Percentiles rank a stretch among this genome's conserved stretches.
Evolutionary conservation across 352 stramenopile genomes (phyloP).

Genomic region (Globisporangium nunn): DNA sequence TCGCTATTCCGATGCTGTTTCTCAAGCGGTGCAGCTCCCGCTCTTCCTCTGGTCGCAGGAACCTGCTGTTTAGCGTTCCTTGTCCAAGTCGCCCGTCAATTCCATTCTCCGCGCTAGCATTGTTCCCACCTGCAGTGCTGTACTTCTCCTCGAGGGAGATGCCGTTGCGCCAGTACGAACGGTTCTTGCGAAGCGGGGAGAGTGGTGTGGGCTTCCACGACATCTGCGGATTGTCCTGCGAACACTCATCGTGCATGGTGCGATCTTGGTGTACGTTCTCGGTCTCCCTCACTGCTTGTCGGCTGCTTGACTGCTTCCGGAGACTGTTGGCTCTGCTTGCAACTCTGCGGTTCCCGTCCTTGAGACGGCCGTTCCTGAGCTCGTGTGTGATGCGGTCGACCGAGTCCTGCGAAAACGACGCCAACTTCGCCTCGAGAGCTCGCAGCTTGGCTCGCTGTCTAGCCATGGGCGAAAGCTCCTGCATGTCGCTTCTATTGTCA

Average conservation of each 20-base stretch:
- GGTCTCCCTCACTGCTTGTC: neutral
- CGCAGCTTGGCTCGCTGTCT: constrained; percentile 48
- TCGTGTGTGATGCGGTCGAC: constrained; percentile 32
- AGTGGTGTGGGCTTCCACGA: constrained; percentile 27
- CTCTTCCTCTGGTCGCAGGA: constrained; percentile 52
- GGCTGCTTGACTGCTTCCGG: neutral
- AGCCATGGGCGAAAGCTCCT: constrained; percentile 29
- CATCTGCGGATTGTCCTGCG: neutral
- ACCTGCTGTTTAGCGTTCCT: constrained; percentile 22
- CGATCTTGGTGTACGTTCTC: neutral
- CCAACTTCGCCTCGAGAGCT: constrained; percentile 46
- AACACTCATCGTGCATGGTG: neutral
- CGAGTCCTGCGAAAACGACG: constrained; percentile 38
- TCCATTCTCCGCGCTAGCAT: neutral
- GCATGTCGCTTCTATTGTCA: neutral
- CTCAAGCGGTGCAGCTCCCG: constrained; percentile 36
- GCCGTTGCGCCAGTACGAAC: constrained; percentile 47
- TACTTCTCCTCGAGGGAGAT: constrained; percentile 31
- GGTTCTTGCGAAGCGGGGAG: constrained; percentile 36
- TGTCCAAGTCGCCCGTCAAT: neutral
- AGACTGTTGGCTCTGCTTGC: neutral
- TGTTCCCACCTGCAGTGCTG: neutral
- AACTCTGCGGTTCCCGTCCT: neutral
- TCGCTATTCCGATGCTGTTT: constrained; percentile 57
- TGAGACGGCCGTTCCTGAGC: constrained; percentile 4